Percentiles rank a stretch among this genome's conserved stretches.
Evolutionary conservation across 768 basidiomycete species (phyloP).

Genomic region (Lyophyllum semitale): DNA sequence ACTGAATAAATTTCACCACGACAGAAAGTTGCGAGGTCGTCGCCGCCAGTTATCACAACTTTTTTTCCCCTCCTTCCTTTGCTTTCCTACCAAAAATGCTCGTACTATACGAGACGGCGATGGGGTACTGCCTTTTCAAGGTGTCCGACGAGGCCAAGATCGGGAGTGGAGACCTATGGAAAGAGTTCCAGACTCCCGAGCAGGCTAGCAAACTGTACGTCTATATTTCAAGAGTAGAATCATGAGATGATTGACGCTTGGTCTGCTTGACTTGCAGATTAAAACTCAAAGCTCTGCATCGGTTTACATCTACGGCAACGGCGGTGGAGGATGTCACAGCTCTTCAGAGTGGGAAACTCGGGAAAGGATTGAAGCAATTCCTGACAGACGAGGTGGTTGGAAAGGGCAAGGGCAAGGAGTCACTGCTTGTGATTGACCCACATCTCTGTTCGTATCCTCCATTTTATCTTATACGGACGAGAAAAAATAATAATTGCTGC

Average conservation of each 20-base stretch:
- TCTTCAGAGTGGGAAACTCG: conserved; percentile 89
- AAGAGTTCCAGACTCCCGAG: conserved; percentile 93
- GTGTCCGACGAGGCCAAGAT: conserved; percentile 87
- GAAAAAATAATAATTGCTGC: neutral
- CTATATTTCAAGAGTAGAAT: conserved; percentile 12
- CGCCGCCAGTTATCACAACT: neutral
- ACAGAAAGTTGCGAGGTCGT: conserved; percentile 7
- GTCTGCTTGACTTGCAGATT: conserved; percentile 51
- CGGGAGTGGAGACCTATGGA: conserved; percentile 82
- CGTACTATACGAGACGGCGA: conserved; percentile 93
- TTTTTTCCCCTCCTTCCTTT: neutral
- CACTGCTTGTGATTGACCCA: conserved; percentile 82
- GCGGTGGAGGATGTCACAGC: conserved; percentile 97
- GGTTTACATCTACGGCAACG: conserved; percentile 93
- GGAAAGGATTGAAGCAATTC: conserved; percentile 93
- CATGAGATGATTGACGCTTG: neutral
- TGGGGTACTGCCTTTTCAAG: conserved; percentile 99
- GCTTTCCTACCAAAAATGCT: conserved; percentile 61
- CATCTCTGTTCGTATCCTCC: conserved; percentile 70
- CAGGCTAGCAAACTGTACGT: conserved; percentile 89
- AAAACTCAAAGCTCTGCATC: conserved; percentile 93
- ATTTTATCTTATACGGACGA: neutral
- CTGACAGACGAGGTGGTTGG: conserved; percentile 81
- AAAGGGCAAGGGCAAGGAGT: conserved; percentile 90
- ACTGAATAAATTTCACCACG: conserved; percentile 25